Evolutionary conservation across 2,329 filamentous ascomycete genomes (phyloP).

Genomic region (Fusarium liriodendri): DNA sequence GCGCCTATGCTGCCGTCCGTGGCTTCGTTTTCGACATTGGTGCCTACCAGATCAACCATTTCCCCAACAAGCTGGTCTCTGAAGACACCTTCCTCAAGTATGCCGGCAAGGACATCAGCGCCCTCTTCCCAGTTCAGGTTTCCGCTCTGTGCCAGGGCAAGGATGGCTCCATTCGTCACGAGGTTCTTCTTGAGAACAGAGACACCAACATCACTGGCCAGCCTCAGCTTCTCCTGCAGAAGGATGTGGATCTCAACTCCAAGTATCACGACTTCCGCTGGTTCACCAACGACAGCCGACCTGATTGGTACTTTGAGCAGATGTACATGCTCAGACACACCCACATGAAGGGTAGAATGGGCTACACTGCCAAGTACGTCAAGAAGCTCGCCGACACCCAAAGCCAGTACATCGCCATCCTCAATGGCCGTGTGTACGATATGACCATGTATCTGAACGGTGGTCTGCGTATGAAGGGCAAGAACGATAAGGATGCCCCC

Average conservation of each 20-base stretch:
- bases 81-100: constrained; percentile 77
- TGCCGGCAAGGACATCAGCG: constrained; percentile 86
- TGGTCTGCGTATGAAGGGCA: constrained; percentile 73
- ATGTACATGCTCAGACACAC: constrained; percentile 81
- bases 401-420: constrained; percentile 77
- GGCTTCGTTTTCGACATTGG: constrained; percentile 89
- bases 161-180: constrained; percentile 71
- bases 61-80: constrained; percentile 67
- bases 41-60: constrained; percentile 80
- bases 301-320: constrained; percentile 93
- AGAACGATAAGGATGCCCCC: constrained; percentile 62
- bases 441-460: constrained; percentile 84
- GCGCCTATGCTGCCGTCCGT: constrained; percentile 83
- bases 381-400: constrained; percentile 74
- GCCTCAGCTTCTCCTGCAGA: constrained; percentile 68
- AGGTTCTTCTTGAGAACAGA: constrained; percentile 87
- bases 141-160: constrained; percentile 88
- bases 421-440: constrained; percentile 87
- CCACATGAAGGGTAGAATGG: constrained; percentile 89
- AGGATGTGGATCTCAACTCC: constrained; percentile 74
- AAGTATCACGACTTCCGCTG: constrained; percentile 94
- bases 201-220: constrained; percentile 79
- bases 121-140: constrained; percentile 93
- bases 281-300: constrained; percentile 82
- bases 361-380: constrained; percentile 84